phyloP scores from a whole-genome alignment of 2,329 filamentous ascomycete genomes.

The Didymella arachidicola region DNA sequence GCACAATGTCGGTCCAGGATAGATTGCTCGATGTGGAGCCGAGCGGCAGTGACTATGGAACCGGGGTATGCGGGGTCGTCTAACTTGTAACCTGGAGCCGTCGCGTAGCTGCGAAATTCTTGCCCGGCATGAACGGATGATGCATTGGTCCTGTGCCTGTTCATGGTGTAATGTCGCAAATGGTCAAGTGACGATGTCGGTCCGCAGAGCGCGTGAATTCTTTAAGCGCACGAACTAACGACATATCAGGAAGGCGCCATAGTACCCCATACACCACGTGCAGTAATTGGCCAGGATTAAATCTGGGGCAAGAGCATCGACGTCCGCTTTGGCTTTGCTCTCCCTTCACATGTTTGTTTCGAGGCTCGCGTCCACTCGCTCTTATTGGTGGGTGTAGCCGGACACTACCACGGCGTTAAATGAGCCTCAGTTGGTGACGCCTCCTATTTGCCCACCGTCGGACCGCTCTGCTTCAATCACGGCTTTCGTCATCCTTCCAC shows the following conservation, averaged over 20 bases:
- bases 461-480: conserved; percentile 23
- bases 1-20: conserved; percentile 18
- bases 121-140: neutral
- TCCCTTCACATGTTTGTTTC: conserved; percentile 26
- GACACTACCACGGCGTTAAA: conserved; percentile 22
- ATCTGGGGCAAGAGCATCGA: conserved; percentile 23
- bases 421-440: conserved; percentile 23
- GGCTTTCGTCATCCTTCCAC: conserved; percentile 7
- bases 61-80: conserved; percentile 9
- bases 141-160: conserved; percentile 3
- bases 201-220: conserved; percentile 6
- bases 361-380: neutral
- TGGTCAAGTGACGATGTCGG: conserved; percentile 18
- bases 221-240: conserved; percentile 23
- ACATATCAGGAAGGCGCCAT: conserved; percentile 26
- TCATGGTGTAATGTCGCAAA: conserved; percentile 14
- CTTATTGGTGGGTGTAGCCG: conserved; percentile 21
- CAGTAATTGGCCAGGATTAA: conserved; percentile 25
- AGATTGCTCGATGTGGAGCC: conserved; percentile 6
- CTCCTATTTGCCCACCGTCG: conserved; percentile 28
- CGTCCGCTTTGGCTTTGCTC: conserved; percentile 20
- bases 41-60: conserved; percentile 1
- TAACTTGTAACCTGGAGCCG: neutral
- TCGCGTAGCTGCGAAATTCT: neutral
- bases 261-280: conserved; percentile 22